Conservation (phyloP, 108 stramenopile species). For the Cyclostephanos invisitatus region DNA sequence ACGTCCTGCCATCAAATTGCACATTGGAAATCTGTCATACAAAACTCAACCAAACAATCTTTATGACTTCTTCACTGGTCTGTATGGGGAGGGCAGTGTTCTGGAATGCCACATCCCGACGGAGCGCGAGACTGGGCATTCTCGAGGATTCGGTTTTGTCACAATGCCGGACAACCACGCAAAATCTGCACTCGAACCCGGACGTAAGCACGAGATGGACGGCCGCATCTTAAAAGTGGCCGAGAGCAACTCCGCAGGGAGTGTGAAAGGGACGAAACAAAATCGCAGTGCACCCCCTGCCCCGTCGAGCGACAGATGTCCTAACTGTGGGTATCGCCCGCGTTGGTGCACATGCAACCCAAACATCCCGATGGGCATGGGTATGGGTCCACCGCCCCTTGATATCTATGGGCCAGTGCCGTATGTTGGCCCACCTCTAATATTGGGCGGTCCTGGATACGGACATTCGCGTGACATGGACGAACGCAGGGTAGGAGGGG, state of each 20-base stretch:
- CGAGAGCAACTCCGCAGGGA: constrained; percentile 80
- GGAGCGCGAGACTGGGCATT: constrained; percentile 77
- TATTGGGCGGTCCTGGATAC: constrained; percentile 29
- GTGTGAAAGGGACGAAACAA: constrained; percentile 45
- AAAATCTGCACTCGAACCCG: constrained; percentile 59
- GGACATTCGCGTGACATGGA: constrained; percentile 39
- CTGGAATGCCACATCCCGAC: constrained; percentile 89
- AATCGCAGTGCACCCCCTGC: constrained; percentile 18
- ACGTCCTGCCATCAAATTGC: constrained; percentile 82
- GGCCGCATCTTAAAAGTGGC: constrained; percentile 82
- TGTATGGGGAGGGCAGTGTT: constrained; percentile 78
- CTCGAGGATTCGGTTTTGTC: constrained; percentile 88
- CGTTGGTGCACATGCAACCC: constrained; percentile 79
- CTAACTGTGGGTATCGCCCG: constrained; percentile 81
- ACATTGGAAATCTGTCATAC: constrained; percentile 87
- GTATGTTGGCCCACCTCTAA: constrained; percentile 35
- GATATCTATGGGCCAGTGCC: constrained; percentile 36
- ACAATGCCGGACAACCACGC: constrained; percentile 76
- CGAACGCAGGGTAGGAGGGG: constrained; percentile 36
- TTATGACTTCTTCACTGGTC: constrained; percentile 70
- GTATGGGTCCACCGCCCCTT: constrained; percentile 30
- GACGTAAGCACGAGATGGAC: constrained; percentile 71
- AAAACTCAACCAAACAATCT: constrained; percentile 72
- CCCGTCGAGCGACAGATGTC: constrained; percentile 63
- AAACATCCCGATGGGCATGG: constrained; percentile 33